Conservation (phyloP, 2,329 filamentous ascomycete species). For the Drechslerella dactyloides region DNA sequence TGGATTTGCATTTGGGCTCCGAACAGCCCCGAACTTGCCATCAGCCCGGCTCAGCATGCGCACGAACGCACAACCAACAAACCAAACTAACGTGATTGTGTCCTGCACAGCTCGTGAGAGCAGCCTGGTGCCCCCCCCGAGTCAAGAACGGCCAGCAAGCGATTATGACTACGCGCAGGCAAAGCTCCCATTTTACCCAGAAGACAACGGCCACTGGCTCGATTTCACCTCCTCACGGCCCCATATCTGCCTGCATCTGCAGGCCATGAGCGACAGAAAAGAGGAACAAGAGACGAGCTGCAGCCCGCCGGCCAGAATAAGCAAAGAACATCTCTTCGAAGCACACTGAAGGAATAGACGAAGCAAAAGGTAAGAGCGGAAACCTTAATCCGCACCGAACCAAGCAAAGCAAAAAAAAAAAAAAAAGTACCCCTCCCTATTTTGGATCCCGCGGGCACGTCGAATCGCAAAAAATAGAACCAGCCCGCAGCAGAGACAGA, state of each 20-base stretch:
- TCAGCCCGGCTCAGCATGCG: not conserved
- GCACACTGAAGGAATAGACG: slow-evolving; percentile 22
- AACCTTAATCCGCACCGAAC: slow-evolving; percentile 44
- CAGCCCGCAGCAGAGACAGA: slow-evolving; percentile 39
- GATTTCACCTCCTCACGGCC: not conserved
- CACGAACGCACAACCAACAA: not conserved
- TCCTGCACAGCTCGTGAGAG: not conserved
- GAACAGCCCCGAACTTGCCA: not conserved
- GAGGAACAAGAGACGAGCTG: slow-evolving; percentile 44
- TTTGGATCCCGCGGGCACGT: slow-evolving; percentile 33
- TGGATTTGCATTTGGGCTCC: not conserved
- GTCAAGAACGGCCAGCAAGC: not conserved
- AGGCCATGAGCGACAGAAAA: slow-evolving; percentile 26
- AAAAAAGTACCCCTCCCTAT: slow-evolving; percentile 44
- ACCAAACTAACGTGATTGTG: slow-evolving; percentile 2
- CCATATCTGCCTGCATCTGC: slow-evolving; percentile 21
- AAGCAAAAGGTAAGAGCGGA: slow-evolving; percentile 18
- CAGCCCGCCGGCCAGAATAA: slow-evolving; percentile 27
- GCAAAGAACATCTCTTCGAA: not conserved
- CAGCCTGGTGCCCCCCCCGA: not conserved
- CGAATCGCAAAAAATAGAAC: slow-evolving; percentile 50
- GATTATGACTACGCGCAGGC: not conserved
- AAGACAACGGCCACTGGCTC: not conserved
- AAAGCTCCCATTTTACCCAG: slow-evolving; percentile 1
- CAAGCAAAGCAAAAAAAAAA: slow-evolving; percentile 15